These are phyloP conservation scores for Populus simonii DNA, from an alignment of 345 rosid species.

Conservation along the genomic window DNA sequence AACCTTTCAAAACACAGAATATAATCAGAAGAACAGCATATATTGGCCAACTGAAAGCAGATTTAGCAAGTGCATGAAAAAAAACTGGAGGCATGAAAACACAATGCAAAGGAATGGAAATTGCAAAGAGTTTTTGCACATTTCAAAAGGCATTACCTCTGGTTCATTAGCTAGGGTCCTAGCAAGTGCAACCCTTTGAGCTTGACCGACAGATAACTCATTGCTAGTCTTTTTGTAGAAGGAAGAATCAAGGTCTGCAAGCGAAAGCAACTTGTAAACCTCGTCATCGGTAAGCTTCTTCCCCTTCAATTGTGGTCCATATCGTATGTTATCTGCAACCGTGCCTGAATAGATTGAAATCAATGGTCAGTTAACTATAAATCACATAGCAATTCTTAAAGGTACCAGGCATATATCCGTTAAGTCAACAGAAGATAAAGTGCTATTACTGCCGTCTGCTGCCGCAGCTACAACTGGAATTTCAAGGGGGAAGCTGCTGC, in stretches of 20 bases:
- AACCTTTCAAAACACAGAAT: constrained; percentile 35
- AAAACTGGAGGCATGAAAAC: no score
- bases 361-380: not conserved
- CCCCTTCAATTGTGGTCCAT: constrained; percentile 78
- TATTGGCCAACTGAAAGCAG: not conserved
- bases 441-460: not conserved
- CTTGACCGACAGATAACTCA: constrained; percentile 82
- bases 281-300: constrained; percentile 51
- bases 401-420: not conserved
- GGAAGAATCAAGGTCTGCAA: constrained; percentile 75
- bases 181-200: constrained; percentile 93
- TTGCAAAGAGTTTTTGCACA: not conserved
- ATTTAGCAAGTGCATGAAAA: not conserved
- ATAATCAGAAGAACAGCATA: not conserved
- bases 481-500: not conserved
- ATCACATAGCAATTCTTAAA: not conserved
- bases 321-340: constrained; percentile 74
- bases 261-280: constrained; percentile 51
- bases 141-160: constrained; percentile 37
- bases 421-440: not conserved
- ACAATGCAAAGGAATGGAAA: not conserved
- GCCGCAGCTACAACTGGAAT: not conserved
- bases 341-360: constrained; percentile 42
- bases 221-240: constrained; percentile 46
- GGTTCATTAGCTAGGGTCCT: constrained; percentile 87